Conservation (phyloP, 192 early-diverging fungal species). For the Entomortierella parvispora region DNA sequence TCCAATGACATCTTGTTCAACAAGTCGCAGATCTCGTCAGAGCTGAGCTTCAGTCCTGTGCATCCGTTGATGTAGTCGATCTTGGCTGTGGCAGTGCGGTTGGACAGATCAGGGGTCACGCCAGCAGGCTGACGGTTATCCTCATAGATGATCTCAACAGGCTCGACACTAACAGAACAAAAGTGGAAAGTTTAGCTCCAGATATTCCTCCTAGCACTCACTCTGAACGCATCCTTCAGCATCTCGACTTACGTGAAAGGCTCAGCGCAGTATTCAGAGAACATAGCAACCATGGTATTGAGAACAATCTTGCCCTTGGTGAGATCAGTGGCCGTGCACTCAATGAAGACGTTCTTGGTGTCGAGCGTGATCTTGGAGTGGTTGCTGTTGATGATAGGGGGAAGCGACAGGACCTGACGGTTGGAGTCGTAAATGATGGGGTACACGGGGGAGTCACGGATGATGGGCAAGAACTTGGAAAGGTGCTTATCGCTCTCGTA, state of each 20-base stretch:
- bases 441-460: constrained; percentile 88
- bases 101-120: constrained; percentile 79
- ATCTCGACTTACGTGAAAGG: constrained; percentile 83
- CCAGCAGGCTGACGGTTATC: constrained; percentile 68
- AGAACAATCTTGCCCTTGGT: constrained; percentile 95
- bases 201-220: neutral
- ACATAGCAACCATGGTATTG: constrained; percentile 96
- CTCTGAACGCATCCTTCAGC: too few relatives aligned
- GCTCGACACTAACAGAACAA: constrained; percentile 76
- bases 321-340: constrained; percentile 96
- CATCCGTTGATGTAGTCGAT: constrained; percentile 90
- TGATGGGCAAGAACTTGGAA: constrained; percentile 92
- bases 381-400: constrained; percentile 99
- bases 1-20: constrained; percentile 90
- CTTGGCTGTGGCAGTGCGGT: constrained; percentile 75
- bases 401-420: constrained; percentile 88
- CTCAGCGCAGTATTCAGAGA: constrained; percentile 91
- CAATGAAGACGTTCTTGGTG: constrained; percentile 98
- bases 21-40: constrained; percentile 76
- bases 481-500: constrained; percentile 91
- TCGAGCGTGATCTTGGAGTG: constrained; percentile 96
- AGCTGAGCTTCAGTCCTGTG: constrained; percentile 76
- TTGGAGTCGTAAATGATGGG: constrained; percentile 92
- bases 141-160: constrained; percentile 88
- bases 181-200: neutral